phyloP scores from a whole-genome alignment of 208 protist species.

The Naegleria gruberi region DNA sequence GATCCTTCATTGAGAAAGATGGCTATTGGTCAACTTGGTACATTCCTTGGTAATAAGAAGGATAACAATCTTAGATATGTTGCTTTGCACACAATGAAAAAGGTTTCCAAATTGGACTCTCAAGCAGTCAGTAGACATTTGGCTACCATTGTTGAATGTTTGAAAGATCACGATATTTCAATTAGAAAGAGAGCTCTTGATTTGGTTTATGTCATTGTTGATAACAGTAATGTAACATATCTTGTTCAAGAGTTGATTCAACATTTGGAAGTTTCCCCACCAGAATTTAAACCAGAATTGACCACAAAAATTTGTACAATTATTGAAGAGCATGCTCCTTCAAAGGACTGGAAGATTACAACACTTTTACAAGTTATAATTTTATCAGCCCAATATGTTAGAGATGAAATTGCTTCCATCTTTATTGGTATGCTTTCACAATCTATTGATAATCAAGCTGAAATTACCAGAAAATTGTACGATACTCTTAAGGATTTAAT shows the following conservation, averaged over 20 bases:
- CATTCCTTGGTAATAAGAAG: constrained; percentile 83
- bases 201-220: constrained; percentile 91
- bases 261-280: constrained; percentile 24
- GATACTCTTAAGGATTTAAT: background rate
- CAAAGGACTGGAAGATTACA: constrained; percentile 87
- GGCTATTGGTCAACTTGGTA: constrained; percentile 94
- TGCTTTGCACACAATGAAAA: constrained; percentile 81
- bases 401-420: background rate
- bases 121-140: constrained; percentile 80
- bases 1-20: constrained; percentile 73
- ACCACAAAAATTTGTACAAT: constrained; percentile 76
- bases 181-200: constrained; percentile 91
- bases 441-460: background rate
- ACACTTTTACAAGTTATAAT: constrained; percentile 82
- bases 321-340: constrained; percentile 80
- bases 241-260: constrained; percentile 85
- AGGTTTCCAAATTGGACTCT: constrained; percentile 71
- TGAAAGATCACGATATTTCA: constrained; percentile 88
- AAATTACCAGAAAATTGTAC: background rate
- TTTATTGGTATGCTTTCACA: background rate
- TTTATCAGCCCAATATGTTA: constrained; percentile 48
- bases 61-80: constrained; percentile 98
- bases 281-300: constrained; percentile 84
- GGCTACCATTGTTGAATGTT: constrained; percentile 88
- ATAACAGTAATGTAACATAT: constrained; percentile 75